These are phyloP conservation scores for Starmera stellimalicola DNA, from an alignment of 1,139 yeast genomes.

Conservation along the genomic window DNA sequence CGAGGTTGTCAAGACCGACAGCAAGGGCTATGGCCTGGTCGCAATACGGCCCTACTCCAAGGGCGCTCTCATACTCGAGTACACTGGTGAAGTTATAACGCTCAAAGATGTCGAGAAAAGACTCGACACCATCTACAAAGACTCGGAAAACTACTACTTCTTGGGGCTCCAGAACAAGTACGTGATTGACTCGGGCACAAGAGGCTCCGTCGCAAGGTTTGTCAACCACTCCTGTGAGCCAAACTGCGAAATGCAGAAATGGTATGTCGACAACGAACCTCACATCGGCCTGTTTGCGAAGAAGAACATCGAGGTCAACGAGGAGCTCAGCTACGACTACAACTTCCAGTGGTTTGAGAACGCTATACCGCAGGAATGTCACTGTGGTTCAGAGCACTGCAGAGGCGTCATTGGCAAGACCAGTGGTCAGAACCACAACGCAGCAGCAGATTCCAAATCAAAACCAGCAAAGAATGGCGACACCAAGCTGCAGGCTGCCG, in stretches of 20 bases:
- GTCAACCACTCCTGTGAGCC: constrained; percentile 36
- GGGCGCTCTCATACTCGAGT: constrained; percentile 31
- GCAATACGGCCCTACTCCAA: constrained; percentile 26
- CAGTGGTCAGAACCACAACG: neutral
- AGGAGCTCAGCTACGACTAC: constrained; percentile 32
- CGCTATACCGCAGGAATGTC: constrained; percentile 27
- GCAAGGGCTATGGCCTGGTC: constrained; percentile 28
- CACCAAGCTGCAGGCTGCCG: neutral
- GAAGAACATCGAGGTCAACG: constrained; percentile 18
- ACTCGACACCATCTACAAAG: constrained; percentile 9
- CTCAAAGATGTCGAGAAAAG: constrained; percentile 15
- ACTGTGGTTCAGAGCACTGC: constrained; percentile 28
- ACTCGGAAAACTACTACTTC: constrained; percentile 23
- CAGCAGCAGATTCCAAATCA: neutral
- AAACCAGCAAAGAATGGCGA: neutral
- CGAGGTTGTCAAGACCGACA: constrained; percentile 23
- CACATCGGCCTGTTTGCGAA: constrained; percentile 32
- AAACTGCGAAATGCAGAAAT: constrained; percentile 32
- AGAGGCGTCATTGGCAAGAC: constrained; percentile 27
- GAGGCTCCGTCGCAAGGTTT: constrained; percentile 33
- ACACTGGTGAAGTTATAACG: constrained; percentile 33
- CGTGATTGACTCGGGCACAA: constrained; percentile 29
- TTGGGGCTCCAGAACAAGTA: constrained; percentile 27
- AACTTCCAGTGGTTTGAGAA: constrained; percentile 32
- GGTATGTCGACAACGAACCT: constrained; percentile 30